Base-by-base conservation (phyloP, 768 basidiomycete species). In the Lactarius sp. region DNA sequence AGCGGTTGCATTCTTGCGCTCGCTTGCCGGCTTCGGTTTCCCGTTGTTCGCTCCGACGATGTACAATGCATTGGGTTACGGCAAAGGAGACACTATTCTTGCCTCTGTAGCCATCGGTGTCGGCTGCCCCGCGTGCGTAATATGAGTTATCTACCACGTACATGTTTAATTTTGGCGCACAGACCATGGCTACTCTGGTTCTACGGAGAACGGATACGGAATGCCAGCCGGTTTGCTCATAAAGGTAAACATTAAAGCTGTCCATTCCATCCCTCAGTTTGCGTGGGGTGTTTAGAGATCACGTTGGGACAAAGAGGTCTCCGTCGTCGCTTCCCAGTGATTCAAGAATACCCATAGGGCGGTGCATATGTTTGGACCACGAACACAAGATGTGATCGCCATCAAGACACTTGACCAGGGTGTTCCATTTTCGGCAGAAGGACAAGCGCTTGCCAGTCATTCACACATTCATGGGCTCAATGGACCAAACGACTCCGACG, bases 1-100 rank as follows among this genome's bases (percentile, higher is more conserved):
- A 0, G 86, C 87, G 0, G 82, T 83, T 20, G 75, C 85, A 0
- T 86, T 73, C 70, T 71, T 90, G 14, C 83, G 90, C 31, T 83
- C 85, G 0, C 59, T 89, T 0, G 82, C 83, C 1, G 90, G 90
- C 0, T 91, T 89, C 58, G 84, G 80, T 1, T 90, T 92, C 70
- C 90, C 90, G 2, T 74, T 92, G n/a, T 92, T 92, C 67, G 87
- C 85, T 3, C 84, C 86, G 20, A 76, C 80, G 42, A 87, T 91
- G 83, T 90, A 82, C 72, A 71, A 76, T 1, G 75, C 76, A 14
- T 75, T 91, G 0, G 90, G 88, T 4, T 87, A 85, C 60, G 90
- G 88, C 0, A 86, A 84, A 64, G 87, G 86, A 8, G 74, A 84
- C 65, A 86, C 88, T 0, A 77, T 91, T 3, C 77, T 92, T 6